Evolutionary conservation across 352 stramenopile genomes (phyloP).

Genomic region (Phytophthora megakarya): DNA sequence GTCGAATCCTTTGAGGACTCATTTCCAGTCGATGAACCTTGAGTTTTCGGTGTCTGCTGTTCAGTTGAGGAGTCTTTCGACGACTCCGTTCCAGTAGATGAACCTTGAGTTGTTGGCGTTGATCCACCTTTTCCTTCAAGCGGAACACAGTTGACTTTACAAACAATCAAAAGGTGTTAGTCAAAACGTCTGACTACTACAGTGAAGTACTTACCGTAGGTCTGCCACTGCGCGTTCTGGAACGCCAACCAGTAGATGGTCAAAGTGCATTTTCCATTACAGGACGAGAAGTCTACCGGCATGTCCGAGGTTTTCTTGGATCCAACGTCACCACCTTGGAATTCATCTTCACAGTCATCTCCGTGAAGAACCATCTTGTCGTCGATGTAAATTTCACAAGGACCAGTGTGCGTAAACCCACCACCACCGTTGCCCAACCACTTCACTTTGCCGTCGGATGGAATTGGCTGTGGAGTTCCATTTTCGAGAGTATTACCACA

Average conservation of each 20-base stretch:
- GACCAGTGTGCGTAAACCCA: conserved; percentile 33
- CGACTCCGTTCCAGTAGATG: too few species aligned
- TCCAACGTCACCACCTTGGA: conserved; percentile 8
- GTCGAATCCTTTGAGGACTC: too few species aligned
- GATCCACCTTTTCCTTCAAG: too few species aligned
- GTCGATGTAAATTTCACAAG: conserved; percentile 50
- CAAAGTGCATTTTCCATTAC: conserved; percentile 34
- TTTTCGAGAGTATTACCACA: neutral
- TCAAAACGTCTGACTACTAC: too few species aligned
- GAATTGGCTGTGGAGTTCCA: conserved; percentile 4
- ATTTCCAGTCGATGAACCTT: too few species aligned
- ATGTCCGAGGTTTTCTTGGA: conserved; percentile 14
- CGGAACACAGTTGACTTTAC: too few species aligned
- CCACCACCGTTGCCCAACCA: conserved; percentile 32
- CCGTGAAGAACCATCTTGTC: conserved; percentile 32
- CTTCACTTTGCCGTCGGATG: conserved; percentile 22
- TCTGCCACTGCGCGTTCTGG: conserved; percentile 19
- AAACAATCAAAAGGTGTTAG: too few species aligned
- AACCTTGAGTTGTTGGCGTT: too few species aligned
- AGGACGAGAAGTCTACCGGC: conserved; percentile 43
- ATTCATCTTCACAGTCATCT: conserved; percentile 40
- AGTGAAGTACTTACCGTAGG: conserved; percentile 6
- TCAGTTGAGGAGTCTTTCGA: too few species aligned
- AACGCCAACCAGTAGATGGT: conserved; percentile 51
- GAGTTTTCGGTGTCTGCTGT: too few species aligned